A percentile compares a stretch with the other conserved stretches of the same genome.
Evolutionary conservation across 495 filamentous ascomycete species (phyloP).

Genomic region (Stereocaulon alpinum): DNA sequence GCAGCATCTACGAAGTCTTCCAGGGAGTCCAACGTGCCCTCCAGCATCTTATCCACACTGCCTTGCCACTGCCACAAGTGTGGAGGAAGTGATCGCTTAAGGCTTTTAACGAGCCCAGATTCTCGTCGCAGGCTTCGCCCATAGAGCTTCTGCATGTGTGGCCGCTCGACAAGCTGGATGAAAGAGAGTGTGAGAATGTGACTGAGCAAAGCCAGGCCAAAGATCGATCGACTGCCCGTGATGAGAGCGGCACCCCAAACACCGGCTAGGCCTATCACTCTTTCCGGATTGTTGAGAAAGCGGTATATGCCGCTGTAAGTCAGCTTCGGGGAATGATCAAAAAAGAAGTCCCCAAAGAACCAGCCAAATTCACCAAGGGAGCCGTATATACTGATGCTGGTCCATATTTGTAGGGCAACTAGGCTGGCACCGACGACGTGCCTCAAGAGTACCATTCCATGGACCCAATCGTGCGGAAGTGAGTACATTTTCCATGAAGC

Average conservation of each 20-base stretch:
- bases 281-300: slow-evolving; percentile 94
- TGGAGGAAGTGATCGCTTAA: slow-evolving; percentile 80
- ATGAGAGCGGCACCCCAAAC: slow-evolving; percentile 93
- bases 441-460: slow-evolving; percentile 71
- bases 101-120: slow-evolving; percentile 81
- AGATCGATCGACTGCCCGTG: slow-evolving; percentile 73
- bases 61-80: slow-evolving; percentile 65
- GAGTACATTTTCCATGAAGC: slow-evolving; percentile 96
- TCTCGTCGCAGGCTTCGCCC: slow-evolving; percentile 72
- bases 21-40: slow-evolving; percentile 73
- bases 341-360: slow-evolving; percentile 99
- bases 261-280: slow-evolving; percentile 87
- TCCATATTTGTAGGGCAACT: slow-evolving; percentile 86
- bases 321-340: slow-evolving; percentile 68
- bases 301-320: slow-evolving; percentile 97
- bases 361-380: slow-evolving; percentile 96
- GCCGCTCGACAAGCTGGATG: slow-evolving; percentile 87
- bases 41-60: slow-evolving; percentile 77
- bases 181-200: slow-evolving; percentile 78
- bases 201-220: slow-evolving; percentile 72
- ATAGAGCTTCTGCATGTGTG: slow-evolving; percentile 98
- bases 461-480: slow-evolving; percentile 71
- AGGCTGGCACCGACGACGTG: slow-evolving; percentile 76
- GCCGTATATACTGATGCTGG: slow-evolving; percentile 84
- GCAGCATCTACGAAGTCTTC: slow-evolving; percentile 85